Base-by-base conservation (phyloP, 2,329 filamentous ascomycete genomes). In the Stemphylium beticola region DNA sequence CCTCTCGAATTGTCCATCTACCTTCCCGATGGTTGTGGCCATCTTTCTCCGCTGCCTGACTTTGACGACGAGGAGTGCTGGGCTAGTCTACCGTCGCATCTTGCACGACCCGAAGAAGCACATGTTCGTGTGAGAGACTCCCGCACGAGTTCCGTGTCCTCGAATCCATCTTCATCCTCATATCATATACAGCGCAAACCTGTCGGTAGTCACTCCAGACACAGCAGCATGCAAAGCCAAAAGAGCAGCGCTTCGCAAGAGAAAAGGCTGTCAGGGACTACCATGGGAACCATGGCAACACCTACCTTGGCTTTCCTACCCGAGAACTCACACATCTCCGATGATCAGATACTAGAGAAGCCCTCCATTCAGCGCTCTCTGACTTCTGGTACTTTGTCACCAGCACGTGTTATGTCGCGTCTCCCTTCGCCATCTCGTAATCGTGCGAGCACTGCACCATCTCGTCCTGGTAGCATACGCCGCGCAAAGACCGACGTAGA, bases 1-100 rank as follows among this genome's bases (percentile, higher is more conserved):
- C 76, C 75, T 4, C 58, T 78, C 5, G 72, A 78, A 40, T 62
- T 78, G 1, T 76, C 73, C 11, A 76, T 78, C 31, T 77, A 77
- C 46, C 55, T 72, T 3, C 66, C 67, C 12, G 64, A 73, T 33
- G 67, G 69, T 5, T 64, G 61, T 32, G 62, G 65, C 29, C 63
- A 70, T 31, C 64, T 78, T 3, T 77, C 74, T 12, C 74, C 75
- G 8, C 62, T 78, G 5, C 76, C 76, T 14, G 72, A 78, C 54
- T 77, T 77, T 42, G 55, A 62, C 15, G 60, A 60, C 4, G 63
- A 65, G 17, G 66, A 68, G 29, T 31, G 42, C 22, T 76, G 74
- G 74, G 43, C 57, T 14, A 50, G 51, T 12, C 55, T 66, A 33
- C 56, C 65, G 37, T 60, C 62, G n/a, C 61, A 63, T 14, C 54